Conservation (phyloP, 805 yeast species). For the Clavispora asparagi region DNA sequence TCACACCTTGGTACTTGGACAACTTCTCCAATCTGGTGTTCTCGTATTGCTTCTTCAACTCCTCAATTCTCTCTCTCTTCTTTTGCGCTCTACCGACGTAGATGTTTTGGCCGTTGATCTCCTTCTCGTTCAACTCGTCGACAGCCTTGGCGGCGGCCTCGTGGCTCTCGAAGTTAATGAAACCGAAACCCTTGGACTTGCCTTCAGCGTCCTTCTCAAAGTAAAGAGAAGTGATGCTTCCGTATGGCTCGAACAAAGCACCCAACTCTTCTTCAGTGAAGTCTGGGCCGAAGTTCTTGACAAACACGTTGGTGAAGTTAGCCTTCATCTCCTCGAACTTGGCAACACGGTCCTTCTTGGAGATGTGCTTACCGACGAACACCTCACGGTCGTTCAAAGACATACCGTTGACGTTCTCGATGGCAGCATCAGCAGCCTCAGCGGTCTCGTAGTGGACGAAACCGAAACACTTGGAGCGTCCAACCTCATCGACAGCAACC, state of each 20-base stretch:
- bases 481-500: slow-evolving; percentile 91
- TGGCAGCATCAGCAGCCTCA: slow-evolving; percentile 91
- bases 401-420: slow-evolving; percentile 98
- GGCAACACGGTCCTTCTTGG: slow-evolving; percentile 91
- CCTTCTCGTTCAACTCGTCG: slow-evolving; percentile 84
- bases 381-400: slow-evolving; percentile 93
- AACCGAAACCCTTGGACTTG: slow-evolving; percentile 93
- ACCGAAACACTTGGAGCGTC: slow-evolving; percentile 93
- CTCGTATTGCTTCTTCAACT: slow-evolving; percentile 92
- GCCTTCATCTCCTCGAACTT: slow-evolving; percentile 86
- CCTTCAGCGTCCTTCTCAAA: slow-evolving; percentile 79
- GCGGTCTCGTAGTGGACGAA: slow-evolving; percentile 94
- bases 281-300: slow-evolving; percentile 79
- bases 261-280: slow-evolving; percentile 66
- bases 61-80: slow-evolving; percentile 96
- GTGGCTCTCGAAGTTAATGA: slow-evolving; percentile 85
- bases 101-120: slow-evolving; percentile 76
- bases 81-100: slow-evolving; percentile 99
- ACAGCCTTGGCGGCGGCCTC: slow-evolving; percentile 88
- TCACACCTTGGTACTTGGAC: slow-evolving; percentile 94
- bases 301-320: slow-evolving; percentile 92
- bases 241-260: slow-evolving; percentile 66
- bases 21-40: slow-evolving; percentile 85
- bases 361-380: slow-evolving; percentile 88
- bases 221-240: slow-evolving; percentile 78